Evolutionary conservation across 495 filamentous ascomycete genomes (phyloP), one percentile per base, ranked within the genome.

Genomic region (Cercophora newfieldiana): DNA sequence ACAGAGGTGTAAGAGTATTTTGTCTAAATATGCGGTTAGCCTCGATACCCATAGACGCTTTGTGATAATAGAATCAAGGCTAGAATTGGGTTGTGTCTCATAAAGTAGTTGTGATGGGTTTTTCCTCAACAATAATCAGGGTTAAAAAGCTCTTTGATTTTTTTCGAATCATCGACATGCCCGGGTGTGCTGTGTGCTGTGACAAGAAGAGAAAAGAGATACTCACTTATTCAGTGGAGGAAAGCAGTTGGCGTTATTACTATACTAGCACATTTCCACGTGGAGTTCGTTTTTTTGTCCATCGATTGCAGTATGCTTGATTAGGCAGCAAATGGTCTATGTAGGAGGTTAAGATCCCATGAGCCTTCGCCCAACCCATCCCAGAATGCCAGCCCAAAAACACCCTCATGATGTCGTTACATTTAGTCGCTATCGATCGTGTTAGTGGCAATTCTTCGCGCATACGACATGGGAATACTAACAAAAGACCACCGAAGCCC

Each of bases 401-500:
- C 73, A 76, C 69, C 75, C 62, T 73, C 63, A 66, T 64, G 28
- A 64, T 63, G 67, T 74, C 57, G 63, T 67, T 28, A 71, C 64
- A 63, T 74, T 77, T 83, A 83, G 72, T 81, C 81, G 72, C 81
- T 83, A 24, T 26, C 1, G 18, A 25, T 1, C n/a, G 28, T 56
- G 72, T 76, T 66, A 76, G 72, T 66, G 60, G 25, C 0, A 26
- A 22, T 57, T 51, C 48, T 3, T 4, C 19, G 1, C 19, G 7
- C n/a, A 0, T 26, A 14, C 37, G 21, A 37, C 2, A 24, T 28
- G 29, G 67, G 64, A 49, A 14, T 74, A 86, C 82, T 71, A 79
- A 84, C 81, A 93, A 92, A 68, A 93, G 82, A 82, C 87, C 90
- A 74, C 87, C 87, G 81, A 89, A 89, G 73, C 84, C 83, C 74